Conservation (phyloP, 176 grass and related monocot genomes). For the Hordeum vulgare region DNA sequence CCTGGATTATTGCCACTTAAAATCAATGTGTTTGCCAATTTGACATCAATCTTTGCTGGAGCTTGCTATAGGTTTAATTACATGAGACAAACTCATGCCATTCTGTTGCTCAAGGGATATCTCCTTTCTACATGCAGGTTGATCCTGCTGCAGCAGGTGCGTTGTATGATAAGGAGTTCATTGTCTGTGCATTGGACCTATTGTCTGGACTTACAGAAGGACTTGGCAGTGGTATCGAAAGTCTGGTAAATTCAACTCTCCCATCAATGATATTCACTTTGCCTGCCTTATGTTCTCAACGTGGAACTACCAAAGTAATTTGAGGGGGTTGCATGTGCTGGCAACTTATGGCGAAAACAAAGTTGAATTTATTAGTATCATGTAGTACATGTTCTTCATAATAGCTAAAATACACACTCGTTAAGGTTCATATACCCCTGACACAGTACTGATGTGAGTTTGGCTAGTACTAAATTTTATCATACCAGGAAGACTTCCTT, state of each 20-base stretch:
- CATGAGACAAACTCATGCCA: not conserved
- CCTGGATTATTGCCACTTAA: not conserved
- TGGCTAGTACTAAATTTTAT: not conserved
- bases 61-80: not conserved
- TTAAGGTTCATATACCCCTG: not conserved
- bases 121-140: conserved; percentile 53
- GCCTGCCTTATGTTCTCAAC: not conserved
- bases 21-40: not conserved
- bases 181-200: conserved; percentile 85
- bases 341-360: not conserved
- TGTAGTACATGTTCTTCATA: not conserved
- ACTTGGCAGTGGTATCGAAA: conserved; percentile 70
- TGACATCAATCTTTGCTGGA: not conserved
- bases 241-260: conserved; percentile 57
- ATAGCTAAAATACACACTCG: not conserved
- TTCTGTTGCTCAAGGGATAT: not conserved
- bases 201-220: conserved; percentile 90
- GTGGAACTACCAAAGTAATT: not conserved
- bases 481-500: conserved; percentile 3
- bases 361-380: not conserved
- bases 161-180: conserved; percentile 91
- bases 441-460: not conserved
- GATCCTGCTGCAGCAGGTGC: conserved; percentile 64
- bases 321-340: not conserved
- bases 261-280: not conserved